Evolutionary conservation across 805 yeast species (phyloP), one percentile per base, ranked within the genome.

Genomic region (Candida tibetensis): DNA sequence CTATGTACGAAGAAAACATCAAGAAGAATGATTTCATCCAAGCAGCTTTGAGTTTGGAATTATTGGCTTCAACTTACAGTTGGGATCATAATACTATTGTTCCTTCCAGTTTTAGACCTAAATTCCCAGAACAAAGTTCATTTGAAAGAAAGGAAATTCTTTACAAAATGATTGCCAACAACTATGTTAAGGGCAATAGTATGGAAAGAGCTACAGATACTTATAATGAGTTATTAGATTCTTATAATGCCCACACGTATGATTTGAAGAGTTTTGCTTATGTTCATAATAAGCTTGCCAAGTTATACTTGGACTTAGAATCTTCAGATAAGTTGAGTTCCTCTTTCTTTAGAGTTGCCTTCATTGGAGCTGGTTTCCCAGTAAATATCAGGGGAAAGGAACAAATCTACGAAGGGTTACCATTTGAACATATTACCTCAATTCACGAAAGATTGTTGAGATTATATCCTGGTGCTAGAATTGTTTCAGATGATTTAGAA

Each of bases 341-440:
- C 17, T 79, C 88, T 5, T 88, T 76, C 58, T 88, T 85, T 70
- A 76, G 82, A 54, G 87, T 88, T 38, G 74, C 85, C 15, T 87
- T 83, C 53, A 75, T 85, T 55, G 96, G 96, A 12, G 76, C 73
- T 36, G 95, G 95, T 2, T 88, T 88, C 71, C 95, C 96, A 5
- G 69, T 67, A 22, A 76, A 89, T 26, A 72, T 85, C 33, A 71
- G 95, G 52, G 85, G 85, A 32, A 79, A 82, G 52, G 81, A 80
- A 42, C 88, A 82, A 56, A 83, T 88, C 36, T 85, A 82, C 54
- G 95, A 88, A 62, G 95, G 96, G 4, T 69, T 79, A 37, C 88
- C 95, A 21, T 88, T 85, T 64, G 96, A 88, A 57, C 93, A 85
- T 58, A 81, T 88, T 42, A 79, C 89, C 2, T 81, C 91, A 3